Evolutionary conservation across 163 green algal genomes (phyloP).

Genomic region (Chlorella variabilis): DNA sequence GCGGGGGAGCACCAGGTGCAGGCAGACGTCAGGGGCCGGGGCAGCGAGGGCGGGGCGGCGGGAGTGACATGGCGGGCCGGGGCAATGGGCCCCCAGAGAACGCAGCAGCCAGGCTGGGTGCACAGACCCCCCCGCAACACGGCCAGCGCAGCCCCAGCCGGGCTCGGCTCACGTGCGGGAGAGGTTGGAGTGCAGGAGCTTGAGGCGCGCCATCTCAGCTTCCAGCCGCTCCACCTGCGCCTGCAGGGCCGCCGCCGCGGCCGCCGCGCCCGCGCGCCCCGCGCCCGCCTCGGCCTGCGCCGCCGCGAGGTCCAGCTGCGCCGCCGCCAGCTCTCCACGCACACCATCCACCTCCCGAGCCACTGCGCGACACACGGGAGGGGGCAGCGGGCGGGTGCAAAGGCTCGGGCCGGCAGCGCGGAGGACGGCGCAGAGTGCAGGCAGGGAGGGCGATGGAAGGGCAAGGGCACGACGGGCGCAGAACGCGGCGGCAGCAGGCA

Average conservation of each 20-base stretch:
- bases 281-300: background rate
- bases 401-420: no score
- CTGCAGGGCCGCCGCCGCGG: background rate
- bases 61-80: no score
- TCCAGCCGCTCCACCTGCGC: constrained; percentile 16
- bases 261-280: background rate
- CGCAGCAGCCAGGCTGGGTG: no score
- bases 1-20: background rate
- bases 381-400: no score
- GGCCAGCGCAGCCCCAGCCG: background rate
- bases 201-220: background rate
- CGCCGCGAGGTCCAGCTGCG: constrained; percentile 18
- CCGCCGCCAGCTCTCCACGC: constrained; percentile 9
- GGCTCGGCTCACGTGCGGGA: background rate
- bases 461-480: no score
- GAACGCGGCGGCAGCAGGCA: background rate
- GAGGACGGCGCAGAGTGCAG: no score
- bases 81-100: no score
- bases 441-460: no score
- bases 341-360: background rate
- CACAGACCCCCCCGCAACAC: no score
- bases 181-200: constrained; percentile 12
- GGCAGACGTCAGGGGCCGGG: background rate
- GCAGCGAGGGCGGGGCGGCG: background rate
- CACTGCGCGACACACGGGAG: constrained; percentile 5